Evolutionary conservation across 1,284 basidiomycete genomes (phyloP).

Genomic region (Volvariella surrecta): DNA sequence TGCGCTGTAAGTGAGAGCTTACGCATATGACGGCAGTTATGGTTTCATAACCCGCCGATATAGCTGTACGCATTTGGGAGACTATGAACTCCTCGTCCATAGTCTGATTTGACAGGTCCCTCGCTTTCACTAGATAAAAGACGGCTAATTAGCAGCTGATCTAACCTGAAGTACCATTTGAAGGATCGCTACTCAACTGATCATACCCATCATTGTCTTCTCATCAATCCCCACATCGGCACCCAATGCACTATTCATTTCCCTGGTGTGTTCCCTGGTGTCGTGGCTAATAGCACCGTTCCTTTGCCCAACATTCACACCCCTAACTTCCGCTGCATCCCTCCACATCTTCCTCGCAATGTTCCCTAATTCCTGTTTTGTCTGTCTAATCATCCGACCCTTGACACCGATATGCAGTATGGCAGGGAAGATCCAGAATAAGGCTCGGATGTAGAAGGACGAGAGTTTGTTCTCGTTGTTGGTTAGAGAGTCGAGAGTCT

Average conservation of each 20-base stretch:
- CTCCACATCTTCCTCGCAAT: conserved; percentile 42
- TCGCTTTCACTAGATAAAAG: conserved; percentile 30
- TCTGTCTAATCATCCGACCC: conserved; percentile 43
- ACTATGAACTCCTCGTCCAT: conserved; percentile 42
- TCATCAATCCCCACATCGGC: conserved; percentile 28
- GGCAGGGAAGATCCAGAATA: conserved; percentile 50
- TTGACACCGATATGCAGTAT: conserved; percentile 47
- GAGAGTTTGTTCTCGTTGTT: conserved; percentile 46
- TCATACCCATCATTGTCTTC: conserved; percentile 35
- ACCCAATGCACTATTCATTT: conserved; percentile 45
- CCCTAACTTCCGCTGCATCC: conserved; percentile 36
- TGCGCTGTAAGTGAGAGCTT: conserved; percentile 12
- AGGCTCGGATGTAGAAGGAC: conserved; percentile 54
- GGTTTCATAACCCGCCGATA: conserved; percentile 58
- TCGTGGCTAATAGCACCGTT: conserved; percentile 40
- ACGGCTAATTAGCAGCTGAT: conserved; percentile 1
- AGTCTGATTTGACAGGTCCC: conserved; percentile 21
- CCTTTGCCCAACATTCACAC: conserved; percentile 43
- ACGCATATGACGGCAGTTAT: conserved; percentile 47
- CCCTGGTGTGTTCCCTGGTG: conserved; percentile 38
- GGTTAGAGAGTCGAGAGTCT: conserved; percentile 45
- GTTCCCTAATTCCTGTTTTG: conserved; percentile 40
- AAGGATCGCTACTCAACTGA: conserved; percentile 33
- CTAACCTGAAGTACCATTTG: neutral
- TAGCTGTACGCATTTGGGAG: conserved; percentile 50